These are phyloP conservation scores for Verticillium longisporum DNA, from an alignment of 2,329 filamentous ascomycete species.

Conservation along the genomic window DNA sequence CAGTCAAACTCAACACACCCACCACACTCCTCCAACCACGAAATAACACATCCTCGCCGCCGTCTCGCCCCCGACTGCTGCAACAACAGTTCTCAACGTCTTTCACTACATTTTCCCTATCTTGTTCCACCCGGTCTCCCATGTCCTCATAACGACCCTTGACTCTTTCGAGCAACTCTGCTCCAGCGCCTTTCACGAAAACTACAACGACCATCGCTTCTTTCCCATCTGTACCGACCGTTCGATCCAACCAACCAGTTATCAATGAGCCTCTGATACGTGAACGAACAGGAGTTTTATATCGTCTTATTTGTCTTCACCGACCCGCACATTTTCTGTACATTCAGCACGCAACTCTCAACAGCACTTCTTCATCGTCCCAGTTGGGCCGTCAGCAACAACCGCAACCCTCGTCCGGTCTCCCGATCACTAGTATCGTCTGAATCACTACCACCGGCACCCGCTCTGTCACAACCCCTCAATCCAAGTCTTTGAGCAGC, in stretches of 20 bases:
- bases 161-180: constrained; percentile 17
- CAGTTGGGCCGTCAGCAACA: not conserved
- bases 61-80: constrained; percentile 15
- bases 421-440: not conserved
- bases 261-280: constrained; percentile 34
- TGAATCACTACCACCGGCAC: not conserved
- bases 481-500: not conserved
- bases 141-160: constrained; percentile 39
- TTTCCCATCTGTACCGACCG: constrained; percentile 11
- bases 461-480: not conserved
- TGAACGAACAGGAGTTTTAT: constrained; percentile 18
- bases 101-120: constrained; percentile 6
- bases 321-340: constrained; percentile 1
- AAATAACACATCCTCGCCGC: constrained; percentile 9
- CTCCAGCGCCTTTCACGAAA: constrained; percentile 8
- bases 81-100: constrained; percentile 1
- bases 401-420: not conserved
- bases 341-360: not conserved
- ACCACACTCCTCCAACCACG: not conserved
- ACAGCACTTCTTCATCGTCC: not conserved
- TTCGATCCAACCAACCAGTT: constrained; percentile 9
- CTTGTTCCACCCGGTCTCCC: constrained; percentile 17
- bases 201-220: constrained; percentile 8
- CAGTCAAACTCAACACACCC: not conserved
- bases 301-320: constrained; percentile 11